Evolutionary conservation across 768 basidiomycete species (phyloP).

Genomic region (Leccinum rimulosum): DNA sequence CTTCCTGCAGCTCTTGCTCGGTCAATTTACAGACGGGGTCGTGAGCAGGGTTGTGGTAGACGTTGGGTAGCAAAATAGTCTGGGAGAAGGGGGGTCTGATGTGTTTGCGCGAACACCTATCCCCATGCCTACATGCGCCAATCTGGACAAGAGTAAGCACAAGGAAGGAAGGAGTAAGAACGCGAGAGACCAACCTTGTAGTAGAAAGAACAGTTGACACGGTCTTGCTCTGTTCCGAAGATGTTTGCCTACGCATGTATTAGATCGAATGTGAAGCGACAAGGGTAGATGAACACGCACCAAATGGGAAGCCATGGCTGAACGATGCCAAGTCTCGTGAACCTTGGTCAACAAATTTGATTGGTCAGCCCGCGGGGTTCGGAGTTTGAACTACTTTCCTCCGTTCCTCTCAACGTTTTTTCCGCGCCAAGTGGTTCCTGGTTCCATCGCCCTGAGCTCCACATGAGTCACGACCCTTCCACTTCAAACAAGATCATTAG

Average conservation of each 20-base stretch:
- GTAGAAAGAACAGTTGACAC: constrained; percentile 99
- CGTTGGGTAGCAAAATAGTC: constrained; percentile 93
- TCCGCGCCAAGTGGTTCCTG: not conserved
- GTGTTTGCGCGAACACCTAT: constrained; percentile 97
- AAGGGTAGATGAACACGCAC: constrained; percentile 35
- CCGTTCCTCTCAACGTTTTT: too few species aligned
- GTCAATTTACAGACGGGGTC: constrained; percentile 86
- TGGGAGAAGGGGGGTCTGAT: constrained; percentile 97
- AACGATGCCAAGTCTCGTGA: not conserved
- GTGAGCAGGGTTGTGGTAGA: constrained; percentile 97
- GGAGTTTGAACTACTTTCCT: constrained; percentile 15
- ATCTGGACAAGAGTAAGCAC: constrained; percentile 51
- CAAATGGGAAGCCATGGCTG: constrained; percentile 70
- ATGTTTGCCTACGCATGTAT: constrained; percentile 71
- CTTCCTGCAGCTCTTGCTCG: constrained; percentile 86
- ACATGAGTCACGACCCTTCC: not conserved
- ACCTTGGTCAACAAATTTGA: constrained; percentile 6
- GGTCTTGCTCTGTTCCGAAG: constrained; percentile 91
- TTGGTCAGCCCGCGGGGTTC: constrained; percentile 21
- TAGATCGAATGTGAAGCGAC: not conserved
- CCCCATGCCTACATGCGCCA: constrained; percentile 97
- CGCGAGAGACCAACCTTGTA: constrained; percentile 66
- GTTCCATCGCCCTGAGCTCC: not conserved
- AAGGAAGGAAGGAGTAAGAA: not conserved
- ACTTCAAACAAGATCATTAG: not conserved